Evolutionary conservation across 1,284 basidiomycete genomes (phyloP).

Genomic region (Agroathelia rolfsii): DNA sequence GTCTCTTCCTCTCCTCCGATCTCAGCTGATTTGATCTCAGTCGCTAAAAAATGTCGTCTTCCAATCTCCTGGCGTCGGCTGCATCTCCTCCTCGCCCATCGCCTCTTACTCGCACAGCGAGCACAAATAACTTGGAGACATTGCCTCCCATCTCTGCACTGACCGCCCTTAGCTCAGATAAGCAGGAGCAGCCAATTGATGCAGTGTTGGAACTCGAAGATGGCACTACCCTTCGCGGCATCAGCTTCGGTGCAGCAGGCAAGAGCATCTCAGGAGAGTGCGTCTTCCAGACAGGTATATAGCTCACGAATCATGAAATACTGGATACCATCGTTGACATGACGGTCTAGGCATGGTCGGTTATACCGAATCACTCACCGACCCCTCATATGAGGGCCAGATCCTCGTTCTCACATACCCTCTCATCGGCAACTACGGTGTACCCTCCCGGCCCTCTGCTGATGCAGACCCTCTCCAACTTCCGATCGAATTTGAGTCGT

Average conservation of each 20-base stretch:
- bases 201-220: constrained; percentile 87
- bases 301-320: too few relatives aligned
- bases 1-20: too few relatives aligned
- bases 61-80: too few relatives aligned
- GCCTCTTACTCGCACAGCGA: too few relatives aligned
- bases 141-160: not conserved
- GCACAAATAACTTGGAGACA: not conserved
- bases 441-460: constrained; percentile 78
- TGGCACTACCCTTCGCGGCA: constrained; percentile 82
- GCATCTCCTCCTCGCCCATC: too few relatives aligned
- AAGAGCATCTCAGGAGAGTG: constrained; percentile 96
- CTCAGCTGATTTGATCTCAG: too few relatives aligned
- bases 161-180: constrained; percentile 4
- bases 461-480: constrained; percentile 47
- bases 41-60: too few relatives aligned
- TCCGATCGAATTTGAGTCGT: constrained; percentile 86
- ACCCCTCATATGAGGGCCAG: constrained; percentile 97
- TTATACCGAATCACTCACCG: constrained; percentile 96
- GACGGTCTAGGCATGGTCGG: constrained; percentile 97
- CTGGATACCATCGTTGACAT: too few relatives aligned
- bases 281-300: constrained; percentile 97
- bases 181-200: constrained; percentile 27
- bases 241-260: constrained; percentile 87
- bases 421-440: constrained; percentile 96
- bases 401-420: constrained; percentile 98